Conservation (phyloP, 805 yeast genomes). For the Blastobotrys terrestris region DNA sequence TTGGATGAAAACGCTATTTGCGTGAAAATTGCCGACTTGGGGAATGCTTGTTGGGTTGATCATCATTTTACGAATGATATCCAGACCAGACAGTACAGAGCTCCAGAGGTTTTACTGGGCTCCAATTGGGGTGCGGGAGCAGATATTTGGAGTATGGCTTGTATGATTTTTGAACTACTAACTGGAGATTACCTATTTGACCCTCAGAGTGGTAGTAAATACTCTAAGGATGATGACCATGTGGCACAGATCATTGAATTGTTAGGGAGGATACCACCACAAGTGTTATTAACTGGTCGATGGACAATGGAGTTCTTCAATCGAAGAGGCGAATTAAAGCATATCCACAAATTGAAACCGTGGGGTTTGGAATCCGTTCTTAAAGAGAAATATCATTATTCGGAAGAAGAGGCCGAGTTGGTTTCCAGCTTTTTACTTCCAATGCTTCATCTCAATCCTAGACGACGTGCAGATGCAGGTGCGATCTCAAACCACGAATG, state of each 20-base stretch:
- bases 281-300: constrained; percentile 52
- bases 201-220: constrained; percentile 55
- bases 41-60: constrained; percentile 80
- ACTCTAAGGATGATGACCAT: constrained; percentile 90
- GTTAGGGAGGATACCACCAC: constrained; percentile 60
- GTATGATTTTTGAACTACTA: constrained; percentile 80
- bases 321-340: constrained; percentile 60
- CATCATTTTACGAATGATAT: constrained; percentile 83
- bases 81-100: constrained; percentile 86
- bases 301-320: constrained; percentile 60
- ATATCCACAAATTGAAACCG: constrained; percentile 75
- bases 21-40: constrained; percentile 88
- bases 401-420: constrained; percentile 60
- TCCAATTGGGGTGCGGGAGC: constrained; percentile 91
- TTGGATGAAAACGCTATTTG: constrained; percentile 47
- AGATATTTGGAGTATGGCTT: constrained; percentile 95
- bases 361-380: constrained; percentile 85
- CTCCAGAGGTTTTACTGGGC: constrained; percentile 82
- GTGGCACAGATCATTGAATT: constrained; percentile 90
- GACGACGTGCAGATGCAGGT: constrained; percentile 87
- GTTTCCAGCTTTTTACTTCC: constrained; percentile 75
- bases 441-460: constrained; percentile 77
- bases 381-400: constrained; percentile 75
- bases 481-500: constrained; percentile 87
- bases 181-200: constrained; percentile 95